phyloP scores from a whole-genome alignment of 768 basidiomycete genomes.

The Suillus variegatus region DNA sequence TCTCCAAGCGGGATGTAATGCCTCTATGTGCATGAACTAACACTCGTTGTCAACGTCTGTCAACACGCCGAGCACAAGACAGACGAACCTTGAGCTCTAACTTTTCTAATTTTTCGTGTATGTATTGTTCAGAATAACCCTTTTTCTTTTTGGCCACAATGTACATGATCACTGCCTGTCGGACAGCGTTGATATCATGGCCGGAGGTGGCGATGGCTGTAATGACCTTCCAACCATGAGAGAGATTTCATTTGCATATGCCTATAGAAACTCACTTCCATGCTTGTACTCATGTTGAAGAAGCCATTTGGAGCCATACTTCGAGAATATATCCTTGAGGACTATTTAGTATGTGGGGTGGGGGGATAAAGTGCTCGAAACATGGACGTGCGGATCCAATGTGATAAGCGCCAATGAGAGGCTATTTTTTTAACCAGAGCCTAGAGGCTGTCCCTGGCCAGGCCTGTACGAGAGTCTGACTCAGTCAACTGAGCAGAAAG shows the following conservation, averaged over 20 bases:
- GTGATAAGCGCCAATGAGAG: background rate
- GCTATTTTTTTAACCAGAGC: background rate
- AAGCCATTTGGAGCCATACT: background rate
- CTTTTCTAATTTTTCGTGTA: background rate
- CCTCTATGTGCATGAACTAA: conserved; percentile 1
- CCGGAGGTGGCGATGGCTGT: background rate
- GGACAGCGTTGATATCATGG: background rate
- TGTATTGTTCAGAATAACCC: background rate
- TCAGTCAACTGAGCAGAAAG: background rate
- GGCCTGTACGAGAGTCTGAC: background rate
- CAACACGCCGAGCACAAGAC: background rate
- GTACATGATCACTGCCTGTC: background rate
- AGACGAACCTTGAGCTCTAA: background rate
- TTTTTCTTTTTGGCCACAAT: conserved; percentile 2
- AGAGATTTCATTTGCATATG: background rate
- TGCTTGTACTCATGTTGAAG: background rate
- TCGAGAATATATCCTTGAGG: background rate
- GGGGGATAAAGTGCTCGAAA: no score
- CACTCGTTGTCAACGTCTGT: background rate
- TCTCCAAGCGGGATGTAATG: background rate
- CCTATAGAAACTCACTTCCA: background rate
- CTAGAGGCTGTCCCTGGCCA: background rate
- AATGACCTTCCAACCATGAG: background rate
- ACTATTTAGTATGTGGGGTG: background rate
- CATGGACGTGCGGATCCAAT: background rate